Evolutionary conservation across 176 grass and related monocot species (phyloP).

Genomic region (Ensete glaucum): DNA sequence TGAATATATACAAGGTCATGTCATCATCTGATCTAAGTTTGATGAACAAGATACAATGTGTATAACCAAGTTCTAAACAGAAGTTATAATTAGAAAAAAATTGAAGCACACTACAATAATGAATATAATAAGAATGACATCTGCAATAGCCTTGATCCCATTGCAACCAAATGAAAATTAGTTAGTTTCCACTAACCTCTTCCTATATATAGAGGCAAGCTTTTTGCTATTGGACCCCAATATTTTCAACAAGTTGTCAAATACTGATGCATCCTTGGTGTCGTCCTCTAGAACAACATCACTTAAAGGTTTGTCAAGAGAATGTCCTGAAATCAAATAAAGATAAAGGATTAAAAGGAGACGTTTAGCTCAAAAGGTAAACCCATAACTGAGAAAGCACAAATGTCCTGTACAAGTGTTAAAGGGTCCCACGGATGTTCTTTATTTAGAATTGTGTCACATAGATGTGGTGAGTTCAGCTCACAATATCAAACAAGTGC

Average conservation of each 20-base stretch:
- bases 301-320: constrained; percentile 18
- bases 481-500: too few relatives aligned
- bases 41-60: not conserved
- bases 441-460: too few relatives aligned
- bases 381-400: too few relatives aligned
- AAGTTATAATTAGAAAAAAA: not conserved
- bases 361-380: too few relatives aligned
- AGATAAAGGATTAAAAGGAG: too few relatives aligned
- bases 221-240: constrained; percentile 24
- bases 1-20: too few relatives aligned
- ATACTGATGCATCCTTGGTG: not conserved
- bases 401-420: too few relatives aligned
- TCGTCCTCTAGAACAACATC: not conserved
- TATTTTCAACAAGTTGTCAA: constrained; percentile 24
- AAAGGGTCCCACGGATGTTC: too few relatives aligned
- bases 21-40: not conserved
- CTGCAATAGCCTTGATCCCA: not conserved
- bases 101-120: not conserved
- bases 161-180: not conserved
- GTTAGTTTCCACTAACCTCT: not conserved
- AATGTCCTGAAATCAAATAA: constrained; percentile 7
- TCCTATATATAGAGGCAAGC: constrained; percentile 8
- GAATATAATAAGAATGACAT: not conserved
- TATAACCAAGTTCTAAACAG: not conserved
- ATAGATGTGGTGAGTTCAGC: too few relatives aligned